Conservation (phyloP, 179 eudicot genomes). For the Spergularia azorica region DNA sequence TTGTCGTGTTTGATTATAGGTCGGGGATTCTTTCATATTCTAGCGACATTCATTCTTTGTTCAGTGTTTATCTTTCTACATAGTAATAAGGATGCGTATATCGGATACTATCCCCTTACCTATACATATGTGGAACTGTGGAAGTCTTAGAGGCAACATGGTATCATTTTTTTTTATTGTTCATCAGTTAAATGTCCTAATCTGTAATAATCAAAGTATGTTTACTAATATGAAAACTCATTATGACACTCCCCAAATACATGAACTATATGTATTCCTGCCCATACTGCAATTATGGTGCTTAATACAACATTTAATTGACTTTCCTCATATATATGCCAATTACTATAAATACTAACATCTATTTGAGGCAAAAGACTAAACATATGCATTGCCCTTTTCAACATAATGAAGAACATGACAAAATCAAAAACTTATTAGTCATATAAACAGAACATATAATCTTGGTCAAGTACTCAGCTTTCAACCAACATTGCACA, state of each 20-base stretch:
- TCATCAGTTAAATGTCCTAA: background rate
- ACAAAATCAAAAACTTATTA: background rate
- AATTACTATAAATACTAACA: background rate
- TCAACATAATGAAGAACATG: conserved; percentile 13
- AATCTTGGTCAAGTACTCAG: background rate
- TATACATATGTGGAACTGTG: too few species aligned
- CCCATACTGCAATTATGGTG: conserved; percentile 3
- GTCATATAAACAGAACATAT: background rate
- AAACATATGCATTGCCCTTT: background rate
- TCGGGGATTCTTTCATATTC: too few species aligned
- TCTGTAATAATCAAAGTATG: background rate
- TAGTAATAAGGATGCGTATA: background rate
- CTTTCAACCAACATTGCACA: background rate
- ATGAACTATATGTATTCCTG: background rate
- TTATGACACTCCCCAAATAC: background rate
- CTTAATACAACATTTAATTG: background rate
- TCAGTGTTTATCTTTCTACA: background rate
- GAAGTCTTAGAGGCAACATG: too few species aligned
- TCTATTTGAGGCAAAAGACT: conserved; percentile 1
- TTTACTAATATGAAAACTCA: background rate
- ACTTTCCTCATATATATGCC: background rate
- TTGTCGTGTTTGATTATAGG: too few species aligned
- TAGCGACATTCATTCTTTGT: background rate
- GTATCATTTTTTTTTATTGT: too few species aligned
- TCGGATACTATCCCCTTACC: too few species aligned